Conservation (phyloP, 805 yeast species). For the Candida xyloterini region DNA sequence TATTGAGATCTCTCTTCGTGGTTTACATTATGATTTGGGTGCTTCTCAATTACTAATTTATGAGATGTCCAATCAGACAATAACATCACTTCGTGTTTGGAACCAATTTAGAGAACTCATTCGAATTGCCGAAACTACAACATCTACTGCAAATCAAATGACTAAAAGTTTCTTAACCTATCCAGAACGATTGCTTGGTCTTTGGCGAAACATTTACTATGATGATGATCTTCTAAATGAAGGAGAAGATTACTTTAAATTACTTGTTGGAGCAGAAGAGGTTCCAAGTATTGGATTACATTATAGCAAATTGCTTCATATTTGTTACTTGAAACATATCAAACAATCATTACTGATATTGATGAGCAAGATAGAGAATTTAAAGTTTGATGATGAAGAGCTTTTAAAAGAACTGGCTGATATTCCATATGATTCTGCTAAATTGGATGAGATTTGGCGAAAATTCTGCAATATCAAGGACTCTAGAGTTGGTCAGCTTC, state of each 20-base stretch:
- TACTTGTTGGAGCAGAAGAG: constrained; percentile 49
- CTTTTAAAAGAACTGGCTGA: constrained; percentile 14
- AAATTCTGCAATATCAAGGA: constrained; percentile 29
- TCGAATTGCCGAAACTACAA: constrained; percentile 24
- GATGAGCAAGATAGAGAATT: constrained; percentile 15
- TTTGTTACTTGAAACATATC: constrained; percentile 52
- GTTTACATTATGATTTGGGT: constrained; percentile 34
- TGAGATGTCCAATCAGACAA: constrained; percentile 59
- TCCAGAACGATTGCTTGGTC: constrained; percentile 31
- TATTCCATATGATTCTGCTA: constrained; percentile 9
- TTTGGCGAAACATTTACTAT: constrained; percentile 55
- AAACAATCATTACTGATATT: constrained; percentile 41
- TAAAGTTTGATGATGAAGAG: constrained; percentile 5
- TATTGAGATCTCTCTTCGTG: constrained; percentile 64
- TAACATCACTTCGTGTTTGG: constrained; percentile 55
- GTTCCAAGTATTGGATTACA: constrained; percentile 41
- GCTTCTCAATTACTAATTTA: constrained; percentile 41
- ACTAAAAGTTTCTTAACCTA: constrained; percentile 23
- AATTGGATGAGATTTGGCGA: constrained; percentile 17
- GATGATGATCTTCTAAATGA: constrained; percentile 35
- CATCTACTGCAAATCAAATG: constrained; percentile 14
- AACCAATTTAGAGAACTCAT: constrained; percentile 34
- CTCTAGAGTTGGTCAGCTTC: constrained; percentile 35
- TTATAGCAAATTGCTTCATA: constrained; percentile 45
- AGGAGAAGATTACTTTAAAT: constrained; percentile 51